phyloP scores from a whole-genome alignment of 2,329 filamentous ascomycete genomes.

The Xylariaceae sp. region DNA sequence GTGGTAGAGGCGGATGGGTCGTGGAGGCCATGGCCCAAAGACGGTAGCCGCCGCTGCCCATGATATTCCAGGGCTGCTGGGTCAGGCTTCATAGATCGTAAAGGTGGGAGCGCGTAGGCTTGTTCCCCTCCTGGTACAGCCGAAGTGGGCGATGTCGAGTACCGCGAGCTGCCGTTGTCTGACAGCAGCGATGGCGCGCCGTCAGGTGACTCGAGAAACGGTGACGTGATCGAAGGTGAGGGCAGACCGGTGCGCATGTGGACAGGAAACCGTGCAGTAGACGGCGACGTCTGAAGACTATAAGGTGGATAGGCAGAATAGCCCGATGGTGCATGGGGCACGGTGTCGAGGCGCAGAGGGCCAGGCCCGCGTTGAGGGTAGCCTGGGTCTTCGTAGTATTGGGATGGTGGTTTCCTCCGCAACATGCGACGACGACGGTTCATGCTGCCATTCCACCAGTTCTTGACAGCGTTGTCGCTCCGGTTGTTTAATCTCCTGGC shows the following conservation, averaged over 20 bases:
- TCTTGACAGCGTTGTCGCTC: conserved; percentile 95
- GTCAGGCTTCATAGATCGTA: conserved; percentile 20
- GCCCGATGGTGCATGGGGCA: not conserved
- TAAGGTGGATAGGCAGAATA: conserved; percentile 19
- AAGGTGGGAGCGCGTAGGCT: conserved; percentile 40
- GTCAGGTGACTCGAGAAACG: conserved; percentile 53
- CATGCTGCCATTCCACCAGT: conserved; percentile 95
- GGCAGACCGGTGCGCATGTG: conserved; percentile 27
- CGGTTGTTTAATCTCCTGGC: conserved; percentile 75
- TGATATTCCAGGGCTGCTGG: conserved; percentile 1
- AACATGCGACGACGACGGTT: conserved; percentile 65
- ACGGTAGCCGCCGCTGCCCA: not conserved
- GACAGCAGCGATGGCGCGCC: conserved; percentile 66
- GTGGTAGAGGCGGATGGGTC: not conserved
- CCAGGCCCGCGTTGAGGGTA: not conserved
- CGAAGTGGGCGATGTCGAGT: conserved; percentile 55
- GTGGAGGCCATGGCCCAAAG: not conserved
- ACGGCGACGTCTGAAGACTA: conserved; percentile 13
- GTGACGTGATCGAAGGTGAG: conserved; percentile 38
- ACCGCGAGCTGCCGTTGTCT: conserved; percentile 61
- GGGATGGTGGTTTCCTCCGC: conserved; percentile 31
- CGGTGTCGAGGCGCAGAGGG: not conserved
- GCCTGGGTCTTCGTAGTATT: conserved; percentile 27
- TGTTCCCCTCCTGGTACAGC: conserved; percentile 34
- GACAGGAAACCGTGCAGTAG: conserved; percentile 7